phyloP scores from a whole-genome alignment of 257 asterid genomes.

The Solanum chmielewskii region DNA sequence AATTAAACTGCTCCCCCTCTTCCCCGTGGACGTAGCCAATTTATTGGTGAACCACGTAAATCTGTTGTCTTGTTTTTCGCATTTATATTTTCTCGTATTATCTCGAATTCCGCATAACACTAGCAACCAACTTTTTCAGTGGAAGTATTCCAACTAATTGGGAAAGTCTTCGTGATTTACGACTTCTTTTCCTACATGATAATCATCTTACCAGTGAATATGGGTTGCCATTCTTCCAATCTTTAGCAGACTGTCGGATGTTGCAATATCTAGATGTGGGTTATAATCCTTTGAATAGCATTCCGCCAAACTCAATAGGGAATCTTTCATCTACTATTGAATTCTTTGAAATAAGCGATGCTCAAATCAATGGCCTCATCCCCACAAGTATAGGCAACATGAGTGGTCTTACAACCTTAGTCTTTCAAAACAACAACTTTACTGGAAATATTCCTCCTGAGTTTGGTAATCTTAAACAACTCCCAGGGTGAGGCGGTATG shows the following conservation, averaged over 20 bases:
- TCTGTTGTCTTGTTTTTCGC: no score
- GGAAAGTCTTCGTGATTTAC: constrained; percentile 12
- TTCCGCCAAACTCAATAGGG: constrained; percentile 14
- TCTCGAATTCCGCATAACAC: no score
- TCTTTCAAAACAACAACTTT: constrained; percentile 8
- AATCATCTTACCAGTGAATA: background rate
- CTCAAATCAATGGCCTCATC: constrained; percentile 9
- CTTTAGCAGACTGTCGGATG: constrained; percentile 16
- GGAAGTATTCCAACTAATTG: constrained; percentile 17
- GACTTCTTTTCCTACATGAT: background rate
- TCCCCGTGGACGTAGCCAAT: no score
- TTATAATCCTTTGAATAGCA: constrained; percentile 5
- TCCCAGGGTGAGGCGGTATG: constrained; percentile 14
- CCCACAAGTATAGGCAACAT: constrained; percentile 26
- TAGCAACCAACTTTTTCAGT: constrained; percentile 4
- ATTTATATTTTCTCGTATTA: no score
- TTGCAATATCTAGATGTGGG: constrained; percentile 10
- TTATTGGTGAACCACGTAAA: no score
- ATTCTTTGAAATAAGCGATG: constrained; percentile 2
- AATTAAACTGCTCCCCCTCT: no score
- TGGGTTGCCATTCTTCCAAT: constrained; percentile 12
- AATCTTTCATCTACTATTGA: constrained; percentile 16
- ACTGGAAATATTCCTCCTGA: constrained; percentile 13
- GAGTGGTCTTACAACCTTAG: constrained; percentile 8
- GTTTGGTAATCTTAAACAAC: constrained; percentile 7